These are phyloP conservation scores for Orbilia oligospora DNA, from an alignment of 2,329 filamentous ascomycete species.

Conservation along the genomic window DNA sequence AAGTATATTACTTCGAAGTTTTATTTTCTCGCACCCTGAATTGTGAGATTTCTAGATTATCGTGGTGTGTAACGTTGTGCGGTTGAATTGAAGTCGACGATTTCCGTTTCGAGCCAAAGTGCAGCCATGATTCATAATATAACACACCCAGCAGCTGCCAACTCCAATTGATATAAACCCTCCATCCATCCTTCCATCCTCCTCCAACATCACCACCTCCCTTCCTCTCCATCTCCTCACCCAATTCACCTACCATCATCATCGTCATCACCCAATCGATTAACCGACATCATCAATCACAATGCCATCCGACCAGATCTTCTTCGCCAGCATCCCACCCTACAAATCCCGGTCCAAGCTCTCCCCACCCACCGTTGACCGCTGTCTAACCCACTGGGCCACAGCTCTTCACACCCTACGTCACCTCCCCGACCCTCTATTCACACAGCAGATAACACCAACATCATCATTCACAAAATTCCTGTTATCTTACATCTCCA, in stretches of 20 bases:
- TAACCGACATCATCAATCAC: background rate
- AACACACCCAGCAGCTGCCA: background rate
- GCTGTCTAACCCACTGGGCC: conserved; percentile 39
- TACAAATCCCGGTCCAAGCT: conserved; percentile 48
- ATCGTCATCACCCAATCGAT: background rate
- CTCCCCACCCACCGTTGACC: conserved; percentile 26
- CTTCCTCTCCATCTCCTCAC: background rate
- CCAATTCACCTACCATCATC: background rate
- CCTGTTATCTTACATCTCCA: conserved; percentile 33
- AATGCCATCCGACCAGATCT: conserved; percentile 36
- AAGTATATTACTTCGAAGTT: background rate
- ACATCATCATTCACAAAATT: conserved; percentile 36
- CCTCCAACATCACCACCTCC: conserved; percentile 10
- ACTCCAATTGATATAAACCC: conserved; percentile 21
- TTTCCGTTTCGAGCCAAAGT: conserved; percentile 14
- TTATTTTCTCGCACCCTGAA: background rate
- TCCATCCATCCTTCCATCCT: too few relatives aligned
- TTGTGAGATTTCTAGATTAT: too few relatives aligned
- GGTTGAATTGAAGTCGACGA: conserved; percentile 6
- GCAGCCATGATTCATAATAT: conserved; percentile 32
- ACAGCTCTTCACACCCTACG: conserved; percentile 33
- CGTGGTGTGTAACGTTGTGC: background rate
- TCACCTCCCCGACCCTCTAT: conserved; percentile 25
- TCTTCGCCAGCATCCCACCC: conserved; percentile 46
- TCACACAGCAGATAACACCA: conserved; percentile 7